These are phyloP conservation scores for Talaromyces marneffei DNA, from an alignment of 2,329 filamentous ascomycete genomes.

Conservation along the genomic window DNA sequence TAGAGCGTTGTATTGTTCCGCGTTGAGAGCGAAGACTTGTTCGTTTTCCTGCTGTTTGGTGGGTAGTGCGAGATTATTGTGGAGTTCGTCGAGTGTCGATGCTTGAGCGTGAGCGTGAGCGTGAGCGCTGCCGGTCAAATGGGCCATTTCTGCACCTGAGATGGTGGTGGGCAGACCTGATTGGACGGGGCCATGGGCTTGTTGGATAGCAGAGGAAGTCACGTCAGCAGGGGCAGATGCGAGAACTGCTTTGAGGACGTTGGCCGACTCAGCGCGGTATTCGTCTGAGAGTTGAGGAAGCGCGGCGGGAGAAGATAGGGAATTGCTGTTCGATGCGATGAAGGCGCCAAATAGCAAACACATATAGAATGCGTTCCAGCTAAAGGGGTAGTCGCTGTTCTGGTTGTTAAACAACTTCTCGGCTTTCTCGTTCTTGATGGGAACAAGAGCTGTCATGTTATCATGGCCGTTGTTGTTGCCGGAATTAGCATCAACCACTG, in stretches of 20 bases:
- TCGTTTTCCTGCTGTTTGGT: constrained; percentile 81
- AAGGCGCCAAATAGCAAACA: constrained; percentile 94
- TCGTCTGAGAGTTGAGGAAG: constrained; percentile 45
- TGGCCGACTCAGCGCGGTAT: constrained; percentile 44
- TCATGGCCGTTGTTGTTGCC: constrained; percentile 17
- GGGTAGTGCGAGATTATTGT: constrained; percentile 64
- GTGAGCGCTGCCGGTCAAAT: constrained; percentile 26
- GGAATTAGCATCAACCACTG: constrained; percentile 19
- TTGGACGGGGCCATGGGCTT: constrained; percentile 24
- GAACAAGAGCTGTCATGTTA: constrained; percentile 37
- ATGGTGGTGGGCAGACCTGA: constrained; percentile 30
- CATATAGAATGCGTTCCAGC: constrained; percentile 73
- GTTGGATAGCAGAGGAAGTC: constrained; percentile 46
- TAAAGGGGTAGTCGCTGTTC: constrained; percentile 61
- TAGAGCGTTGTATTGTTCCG: constrained; percentile 82
- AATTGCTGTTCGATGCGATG: constrained; percentile 77
- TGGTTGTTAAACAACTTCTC: constrained; percentile 42
- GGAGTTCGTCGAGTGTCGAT: constrained; percentile 56
- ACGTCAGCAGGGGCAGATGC: constrained; percentile 40
- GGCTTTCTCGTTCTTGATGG: constrained; percentile 36
- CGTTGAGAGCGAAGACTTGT: constrained; percentile 78
- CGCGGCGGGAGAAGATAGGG: constrained; percentile 50
- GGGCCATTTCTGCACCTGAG: constrained; percentile 35
- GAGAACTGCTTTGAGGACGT: constrained; percentile 43
- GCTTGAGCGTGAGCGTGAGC: too few species aligned